Conservation (phyloP, 768 basidiomycete genomes). For the Crassisporium funariophilum region DNA sequence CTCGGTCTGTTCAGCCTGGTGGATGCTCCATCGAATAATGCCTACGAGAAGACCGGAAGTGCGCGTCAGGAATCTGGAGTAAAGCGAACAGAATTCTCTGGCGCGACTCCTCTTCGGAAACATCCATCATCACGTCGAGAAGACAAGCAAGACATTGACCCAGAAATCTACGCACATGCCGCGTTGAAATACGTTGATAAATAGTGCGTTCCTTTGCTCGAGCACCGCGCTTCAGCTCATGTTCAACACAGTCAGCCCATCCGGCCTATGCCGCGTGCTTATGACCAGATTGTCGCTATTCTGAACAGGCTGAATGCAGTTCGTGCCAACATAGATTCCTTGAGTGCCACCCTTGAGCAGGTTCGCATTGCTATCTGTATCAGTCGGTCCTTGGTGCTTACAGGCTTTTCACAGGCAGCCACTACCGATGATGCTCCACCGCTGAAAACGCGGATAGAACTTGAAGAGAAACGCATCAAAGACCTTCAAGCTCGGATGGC, state of each 20-base stretch:
- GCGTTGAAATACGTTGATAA: conserved; percentile 76
- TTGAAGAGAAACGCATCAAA: conserved; percentile 44
- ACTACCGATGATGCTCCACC: conserved; percentile 16
- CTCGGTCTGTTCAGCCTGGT: conserved; percentile 74
- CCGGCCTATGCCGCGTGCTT: conserved; percentile 54
- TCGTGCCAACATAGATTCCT: conserved; percentile 37
- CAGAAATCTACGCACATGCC: conserved; percentile 76
- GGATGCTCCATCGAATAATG: conserved; percentile 22
- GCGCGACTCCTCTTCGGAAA: conserved; percentile 69
- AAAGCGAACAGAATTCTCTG: conserved; percentile 64
- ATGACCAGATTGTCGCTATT: conserved; percentile 44
- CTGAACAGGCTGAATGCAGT: conserved; percentile 40
- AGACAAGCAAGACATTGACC: conserved; percentile 55
- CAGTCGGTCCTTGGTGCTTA: conserved; percentile 1
- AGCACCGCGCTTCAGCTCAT: background rate
- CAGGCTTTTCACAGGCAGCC: conserved; percentile 5
- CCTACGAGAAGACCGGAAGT: conserved; percentile 35
- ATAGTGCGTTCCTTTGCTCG: conserved; percentile 55
- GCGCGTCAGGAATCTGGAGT: conserved; percentile 41
- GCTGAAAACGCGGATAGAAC: conserved; percentile 38
- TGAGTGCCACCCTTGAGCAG: conserved; percentile 14
- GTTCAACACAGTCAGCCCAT: conserved; percentile 36
- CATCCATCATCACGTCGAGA: conserved; percentile 40
- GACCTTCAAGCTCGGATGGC: conserved; percentile 38
- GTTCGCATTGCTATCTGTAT: conserved; percentile 14